These are phyloP conservation scores for Porodaedalea pini DNA, from an alignment of 1,284 basidiomycete species.

Conservation along the genomic window DNA sequence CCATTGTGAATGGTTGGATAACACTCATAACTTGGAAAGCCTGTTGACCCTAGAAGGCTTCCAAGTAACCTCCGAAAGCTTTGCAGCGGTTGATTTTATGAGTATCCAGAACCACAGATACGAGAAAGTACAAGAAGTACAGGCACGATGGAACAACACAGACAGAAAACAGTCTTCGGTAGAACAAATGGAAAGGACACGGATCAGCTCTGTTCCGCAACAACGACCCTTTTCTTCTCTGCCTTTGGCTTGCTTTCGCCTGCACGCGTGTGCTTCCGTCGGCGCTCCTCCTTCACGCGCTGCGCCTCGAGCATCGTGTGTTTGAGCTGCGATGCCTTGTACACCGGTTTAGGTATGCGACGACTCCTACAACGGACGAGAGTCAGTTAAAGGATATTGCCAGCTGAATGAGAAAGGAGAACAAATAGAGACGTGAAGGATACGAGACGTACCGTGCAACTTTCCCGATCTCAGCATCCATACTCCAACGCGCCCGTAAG, in stretches of 20 bases:
- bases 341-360: constrained; percentile 87
- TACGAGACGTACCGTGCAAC: constrained; percentile 64
- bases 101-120: too few species aligned
- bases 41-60: too few species aligned
- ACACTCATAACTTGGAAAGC: too few species aligned
- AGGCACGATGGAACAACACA: too few species aligned
- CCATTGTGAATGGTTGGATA: too few species aligned
- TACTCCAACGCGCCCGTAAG: constrained; percentile 87
- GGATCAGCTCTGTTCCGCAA: constrained; percentile 67
- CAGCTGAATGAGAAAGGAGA: neutral
- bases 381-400: neutral
- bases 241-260: constrained; percentile 89
- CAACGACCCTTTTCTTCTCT: constrained; percentile 83
- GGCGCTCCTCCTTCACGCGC: constrained; percentile 90
- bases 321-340: constrained; percentile 86
- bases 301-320: constrained; percentile 89
- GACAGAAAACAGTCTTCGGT: neutral
- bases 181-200: neutral
- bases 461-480: constrained; percentile 77
- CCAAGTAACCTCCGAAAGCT: too few species aligned
- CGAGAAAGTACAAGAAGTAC: neutral
- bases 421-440: neutral
- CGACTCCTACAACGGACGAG: constrained; percentile 52
- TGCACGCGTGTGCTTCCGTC: constrained; percentile 81
- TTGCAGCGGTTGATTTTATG: too few species aligned